Evolutionary conservation across 2,329 filamentous ascomycete species (phyloP), one percentile per base, ranked within the genome.

Genomic region (Colletotrichum destructivum): DNA sequence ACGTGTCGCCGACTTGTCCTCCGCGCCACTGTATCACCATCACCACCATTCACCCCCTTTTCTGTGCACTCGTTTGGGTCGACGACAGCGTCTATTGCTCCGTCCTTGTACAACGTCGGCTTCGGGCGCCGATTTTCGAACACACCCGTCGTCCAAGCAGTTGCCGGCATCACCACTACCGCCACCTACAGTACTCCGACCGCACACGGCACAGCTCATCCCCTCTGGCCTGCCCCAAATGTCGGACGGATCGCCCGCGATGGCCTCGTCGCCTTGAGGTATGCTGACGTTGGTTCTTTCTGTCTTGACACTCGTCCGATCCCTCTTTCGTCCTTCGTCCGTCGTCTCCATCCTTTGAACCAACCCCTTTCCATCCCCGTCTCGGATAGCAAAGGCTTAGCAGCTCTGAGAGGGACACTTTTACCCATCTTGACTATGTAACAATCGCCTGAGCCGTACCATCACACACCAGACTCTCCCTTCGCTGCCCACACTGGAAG

Each of bases 81-180:
- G 16, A 21, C 70, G 8, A 12, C 44, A 7, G 35, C 35, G 46
- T 26, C 56, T 4, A 56, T 26, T 31, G 31, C 62, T 21, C 62
- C 61, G 15, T 66, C 38, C 46, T 72, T 66, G 49, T 61, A 71
- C 40, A 71, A 49, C 21, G 11, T 72, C 31, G 67, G 51, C 57
- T 52, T 61, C 47, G 21, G 54, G 54, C 65, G 69, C 55, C 54
- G 13, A 15, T 64, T 69, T 26, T 69, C 59, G 18, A 55, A 31
- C 55, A 44, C 59, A 4, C 44, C 66, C 12, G 23, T 69, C 52
- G 13, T 42, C 54, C 60, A 23, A n/a, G 16, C 60, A 46, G 60
- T 31, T 35, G 16, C 46, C 44, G 46, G 16, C 16, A 31, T 47
- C 16, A 9, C 57, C 5, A 15, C 38, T 18, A 60, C 51, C 35